Evolutionary conservation across 306 rosid species (phyloP), one percentile per base, ranked within the genome.

Genomic region (Fragaria iinumae): DNA sequence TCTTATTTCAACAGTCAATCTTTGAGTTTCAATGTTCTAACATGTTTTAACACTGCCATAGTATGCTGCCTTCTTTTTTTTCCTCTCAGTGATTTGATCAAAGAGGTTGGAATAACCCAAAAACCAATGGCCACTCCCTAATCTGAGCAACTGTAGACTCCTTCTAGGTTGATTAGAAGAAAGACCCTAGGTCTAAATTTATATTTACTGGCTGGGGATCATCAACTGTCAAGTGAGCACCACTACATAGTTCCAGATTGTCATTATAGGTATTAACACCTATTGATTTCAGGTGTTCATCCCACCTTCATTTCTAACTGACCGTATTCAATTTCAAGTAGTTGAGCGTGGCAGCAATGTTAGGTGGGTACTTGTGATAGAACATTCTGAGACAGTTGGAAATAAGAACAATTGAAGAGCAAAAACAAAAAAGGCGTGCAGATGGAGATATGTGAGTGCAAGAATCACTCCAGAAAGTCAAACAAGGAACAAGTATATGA

Each of bases 391-490:
- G 39, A 29, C 47, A 9, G 47, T 43, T 43, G 11, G 47, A 43
- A 43, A 43, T 43, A 43, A 43, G 47, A 43, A 43, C 47, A 43
- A 43, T 43, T 43, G 47, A 43, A 43, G 1, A 43, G 6, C 44
- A 41, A 41, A 41, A 6, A 41, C 41, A 38, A 7, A 41, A 38
- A 8, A 10, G 4, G 50, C 5, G 8, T 57, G 64, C 64, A 60
- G 14, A 60, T 60, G 39, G 67, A 38, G 80, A 52, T 50, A n/a
- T 39, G 73, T 81, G 38, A 23, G 66, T 27, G 66, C 18, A 6
- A 17, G 17, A 64, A 64, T 34, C 69, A 64, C 44, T 64, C 21
- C 63, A 2, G 50, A 49, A 43, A 25, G 27, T 47, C 18, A 45
- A 70, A 48, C 60, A 69, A 69, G 44, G 20, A 52, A 60, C 27